phyloP scores from a whole-genome alignment of 2,329 filamentous ascomycete genomes.

The Dryadomyces sulphureus region DNA sequence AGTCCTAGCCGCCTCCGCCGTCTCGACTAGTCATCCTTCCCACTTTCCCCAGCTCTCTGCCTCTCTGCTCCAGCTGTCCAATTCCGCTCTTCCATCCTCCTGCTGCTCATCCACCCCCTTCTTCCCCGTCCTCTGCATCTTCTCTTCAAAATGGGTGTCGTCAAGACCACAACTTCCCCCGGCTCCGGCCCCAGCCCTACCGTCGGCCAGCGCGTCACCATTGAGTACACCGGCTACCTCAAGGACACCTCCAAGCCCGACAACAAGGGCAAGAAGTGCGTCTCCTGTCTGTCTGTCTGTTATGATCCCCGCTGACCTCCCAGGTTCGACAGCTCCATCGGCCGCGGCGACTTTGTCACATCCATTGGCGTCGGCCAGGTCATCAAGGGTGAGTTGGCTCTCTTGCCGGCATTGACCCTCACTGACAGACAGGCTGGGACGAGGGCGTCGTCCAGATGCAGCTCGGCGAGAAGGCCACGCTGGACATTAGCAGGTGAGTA shows the following conservation, averaged over 20 bases:
- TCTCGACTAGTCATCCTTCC: background rate
- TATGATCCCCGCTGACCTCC: conserved; percentile 6
- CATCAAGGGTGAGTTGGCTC: conserved; percentile 54
- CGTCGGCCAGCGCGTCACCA: conserved; percentile 59
- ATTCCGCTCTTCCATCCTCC: background rate
- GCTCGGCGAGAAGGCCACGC: conserved; percentile 74
- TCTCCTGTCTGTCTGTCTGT: background rate
- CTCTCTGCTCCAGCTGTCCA: background rate
- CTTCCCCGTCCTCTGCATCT: too few species aligned
- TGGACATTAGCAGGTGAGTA: conserved; percentile 64
- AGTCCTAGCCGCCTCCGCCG: background rate
- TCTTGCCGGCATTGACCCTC: too few species aligned
- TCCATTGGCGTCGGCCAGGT: conserved; percentile 71
- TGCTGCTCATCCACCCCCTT: too few species aligned
- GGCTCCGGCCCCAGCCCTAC: conserved; percentile 50
- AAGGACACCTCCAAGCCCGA: conserved; percentile 48
- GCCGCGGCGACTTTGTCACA: conserved; percentile 61
- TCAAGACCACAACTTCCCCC: conserved; percentile 45
- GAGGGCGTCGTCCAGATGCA: conserved; percentile 78
- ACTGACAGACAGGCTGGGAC: conserved; percentile 52
- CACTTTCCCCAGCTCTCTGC: background rate
- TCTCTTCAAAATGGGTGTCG: conserved; percentile 63
- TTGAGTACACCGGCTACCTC: conserved; percentile 85
- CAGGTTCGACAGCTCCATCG: conserved; percentile 82
- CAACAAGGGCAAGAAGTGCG: conserved; percentile 59